Base-by-base conservation (phyloP, 1,139 yeast genomes). In the Saccharomyces hybrid region DNA sequence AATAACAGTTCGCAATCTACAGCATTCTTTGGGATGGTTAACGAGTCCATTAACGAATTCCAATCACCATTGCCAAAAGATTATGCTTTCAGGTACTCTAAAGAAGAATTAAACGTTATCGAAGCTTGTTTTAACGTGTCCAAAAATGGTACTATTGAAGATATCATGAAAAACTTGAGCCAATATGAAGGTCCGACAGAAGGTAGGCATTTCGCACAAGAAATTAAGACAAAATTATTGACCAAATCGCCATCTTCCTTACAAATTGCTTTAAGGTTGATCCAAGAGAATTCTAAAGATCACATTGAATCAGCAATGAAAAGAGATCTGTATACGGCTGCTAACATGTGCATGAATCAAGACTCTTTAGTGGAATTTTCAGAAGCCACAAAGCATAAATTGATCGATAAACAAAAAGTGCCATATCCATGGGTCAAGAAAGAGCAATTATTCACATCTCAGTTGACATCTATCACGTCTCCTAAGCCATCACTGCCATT, bases 41-140 rank as follows among this genome's bases (percentile, higher is more conserved):
- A 86, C 71, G 77, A 76, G 50, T 80, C 88, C 11, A 80, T 93
- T 59, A 88, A 87, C 63, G 97, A 90, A 66, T 91, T 84, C 68
- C 76, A 87, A 16, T 81, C 80, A 54, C 83, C 82, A 53, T 74
- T 88, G 58, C 96, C 97, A 49, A 75, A 73, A 21, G 78, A 77
- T 65, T 84, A 84, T 71, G 73, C 78, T 61, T 88, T 81, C 70
- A 82, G 81, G 58, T 80, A 81, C 63, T 65, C 83, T 29, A 71
- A 76, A 8, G 83, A 78, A 48, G 79, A 86, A 62, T 75, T 89
- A 53, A 71, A 74, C 53, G 75, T 83, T 44, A 84, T 93, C 64
- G 95, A 88, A 64, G 70, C 71, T 41, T 84, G 90, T 51, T 93
- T 93, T 70, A 61, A 71, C 53, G 70, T 75, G 47, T 52, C 59